phyloP scores from a whole-genome alignment of 208 protist species.

The Crithidia mellificae region DNA sequence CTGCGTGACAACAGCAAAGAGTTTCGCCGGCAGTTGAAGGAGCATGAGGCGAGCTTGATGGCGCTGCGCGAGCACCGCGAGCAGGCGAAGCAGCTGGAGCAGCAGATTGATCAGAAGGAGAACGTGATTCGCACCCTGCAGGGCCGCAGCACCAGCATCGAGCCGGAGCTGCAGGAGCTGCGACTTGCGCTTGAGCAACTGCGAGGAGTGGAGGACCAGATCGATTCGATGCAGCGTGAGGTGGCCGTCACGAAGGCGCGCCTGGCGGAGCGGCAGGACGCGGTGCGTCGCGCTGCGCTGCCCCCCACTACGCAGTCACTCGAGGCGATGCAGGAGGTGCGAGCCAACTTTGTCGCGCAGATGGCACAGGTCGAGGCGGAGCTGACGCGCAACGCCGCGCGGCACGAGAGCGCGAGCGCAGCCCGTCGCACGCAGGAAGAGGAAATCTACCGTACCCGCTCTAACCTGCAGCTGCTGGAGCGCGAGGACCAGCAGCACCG shows the following conservation, averaged over 20 bases:
- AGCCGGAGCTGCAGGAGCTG: slow-evolving; percentile 66
- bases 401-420: slow-evolving; percentile 34
- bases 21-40: slow-evolving; percentile 78
- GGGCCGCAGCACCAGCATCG: slow-evolving; percentile 40
- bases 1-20: slow-evolving; percentile 87
- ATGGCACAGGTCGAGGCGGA: slow-evolving; percentile 39
- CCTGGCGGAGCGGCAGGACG: slow-evolving; percentile 69
- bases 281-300: slow-evolving; percentile 32
- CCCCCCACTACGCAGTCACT: slow-evolving; percentile 38
- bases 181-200: slow-evolving; percentile 50
- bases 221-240: slow-evolving; percentile 57
- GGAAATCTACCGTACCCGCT: slow-evolving; percentile 38
- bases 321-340: slow-evolving; percentile 55
- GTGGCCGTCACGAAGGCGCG: slow-evolving; percentile 61
- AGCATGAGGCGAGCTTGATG: slow-evolving; percentile 79
- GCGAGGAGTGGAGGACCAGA: slow-evolving; percentile 51
- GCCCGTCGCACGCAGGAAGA: slow-evolving; percentile 38
- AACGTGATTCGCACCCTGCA: slow-evolving; percentile 42
- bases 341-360: slow-evolving; percentile 36
- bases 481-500: slow-evolving; percentile 53
- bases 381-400: slow-evolving; percentile 29
- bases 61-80: slow-evolving; percentile 79
- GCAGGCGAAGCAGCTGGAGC: slow-evolving; percentile 65
- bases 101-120: slow-evolving; percentile 68
- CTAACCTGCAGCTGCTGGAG: slow-evolving; percentile 51